phyloP scores from a whole-genome alignment of 345 rosid species.

The Geranium brycei region DNA sequence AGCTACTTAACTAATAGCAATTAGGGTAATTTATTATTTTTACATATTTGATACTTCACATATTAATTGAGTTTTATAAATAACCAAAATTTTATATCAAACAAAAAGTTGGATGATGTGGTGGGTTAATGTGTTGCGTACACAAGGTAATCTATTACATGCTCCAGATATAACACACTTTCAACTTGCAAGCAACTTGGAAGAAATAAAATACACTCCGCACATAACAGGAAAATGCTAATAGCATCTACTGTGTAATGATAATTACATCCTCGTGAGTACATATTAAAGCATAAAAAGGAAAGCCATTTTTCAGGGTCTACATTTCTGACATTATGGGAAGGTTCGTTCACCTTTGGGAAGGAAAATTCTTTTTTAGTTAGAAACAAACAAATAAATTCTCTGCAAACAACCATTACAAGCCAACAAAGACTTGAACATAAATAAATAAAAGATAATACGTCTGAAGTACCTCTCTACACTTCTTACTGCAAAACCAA shows the following conservation, averaged over 20 bases:
- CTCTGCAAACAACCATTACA: neutral
- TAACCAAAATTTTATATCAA: too few relatives aligned
- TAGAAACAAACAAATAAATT: neutral
- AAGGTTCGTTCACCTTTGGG: too few relatives aligned
- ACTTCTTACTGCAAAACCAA: constrained; percentile 50
- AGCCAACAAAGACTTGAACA: neutral
- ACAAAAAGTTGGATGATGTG: too few relatives aligned
- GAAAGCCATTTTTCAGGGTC: neutral
- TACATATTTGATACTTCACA: too few relatives aligned
- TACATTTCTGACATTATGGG: neutral
- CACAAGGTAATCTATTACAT: too few relatives aligned
- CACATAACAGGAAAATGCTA: neutral
- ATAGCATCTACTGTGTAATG: neutral
- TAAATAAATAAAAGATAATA: neutral
- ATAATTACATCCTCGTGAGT: neutral
- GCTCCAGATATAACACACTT: too few relatives aligned
- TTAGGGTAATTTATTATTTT: too few relatives aligned
- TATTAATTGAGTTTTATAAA: too few relatives aligned
- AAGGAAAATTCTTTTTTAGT: too few relatives aligned
- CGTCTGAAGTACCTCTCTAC: constrained; percentile 24
- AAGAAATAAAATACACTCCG: neutral
- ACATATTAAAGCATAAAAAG: too few relatives aligned
- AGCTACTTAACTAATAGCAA: too few relatives aligned
- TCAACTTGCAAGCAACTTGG: neutral
- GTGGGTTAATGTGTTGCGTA: too few relatives aligned